Base-by-base conservation (phyloP, 2,329 filamentous ascomycete genomes). In the Catunica adiposa region DNA sequence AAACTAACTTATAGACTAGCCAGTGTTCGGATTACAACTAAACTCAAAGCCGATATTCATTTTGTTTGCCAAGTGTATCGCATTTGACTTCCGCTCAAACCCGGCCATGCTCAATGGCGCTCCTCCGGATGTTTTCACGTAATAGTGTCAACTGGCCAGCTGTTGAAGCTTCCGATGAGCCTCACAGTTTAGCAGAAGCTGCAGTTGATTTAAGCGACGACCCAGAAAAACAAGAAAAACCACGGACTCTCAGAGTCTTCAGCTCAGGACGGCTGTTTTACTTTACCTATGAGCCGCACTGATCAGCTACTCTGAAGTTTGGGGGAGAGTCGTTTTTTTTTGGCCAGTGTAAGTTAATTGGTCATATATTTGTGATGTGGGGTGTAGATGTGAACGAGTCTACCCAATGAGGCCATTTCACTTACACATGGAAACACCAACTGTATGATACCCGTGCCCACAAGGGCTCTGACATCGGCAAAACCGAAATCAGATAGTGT, bases 41-140 rank as follows among this genome's bases (percentile, higher is more conserved):
- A 14, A 20, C 14, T 11, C 44, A 25, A 26, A 48, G 20, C 20
- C 22, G 22, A 48, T 22, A 26, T 20, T n/a, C 22, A 23, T 11
- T 23, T 44, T 22, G 15, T 17, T 44, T 2, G 11, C 40, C 11
- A 15, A 44, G 1, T 17, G 11, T 8, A 48, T 48, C 23, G 22
- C 8, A n/a, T 48, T 48, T 48, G 20, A 25, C 1, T n/a, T 23
- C 17, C 9, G 11, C 22, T 26, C n/a, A n/a, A n/a, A 26, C 22
- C 44, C 15, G 26, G 11, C 11, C 23, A 22, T 22, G 8, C 9
- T 22, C 3, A 48, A 48, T 25, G 44, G 44, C 29, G 29, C 34
- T 52, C 31, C 50, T 52, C 34, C n/a, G 31, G 26, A 17, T 52
- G 25, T 52, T 38, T 52, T 38, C 17, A 40, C 20, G 50, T 52